Evolutionary conservation across 768 basidiomycete genomes (phyloP), one percentile per base, ranked within the genome.

Genomic region (Piloderma croceum): DNA sequence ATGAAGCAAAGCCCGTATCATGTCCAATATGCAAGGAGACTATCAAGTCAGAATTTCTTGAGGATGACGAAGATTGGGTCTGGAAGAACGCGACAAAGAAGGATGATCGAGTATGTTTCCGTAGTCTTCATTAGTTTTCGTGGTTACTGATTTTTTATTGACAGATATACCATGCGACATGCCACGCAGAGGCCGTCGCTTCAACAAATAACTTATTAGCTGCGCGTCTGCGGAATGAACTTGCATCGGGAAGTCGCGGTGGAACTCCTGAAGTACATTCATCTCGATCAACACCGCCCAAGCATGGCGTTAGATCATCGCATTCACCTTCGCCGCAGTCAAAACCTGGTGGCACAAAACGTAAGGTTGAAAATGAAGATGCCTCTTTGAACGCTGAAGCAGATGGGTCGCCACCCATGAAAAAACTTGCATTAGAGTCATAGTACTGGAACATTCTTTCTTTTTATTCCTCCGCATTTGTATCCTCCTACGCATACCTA

Each of bases 21-120:
- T 99, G 94, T 71, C 91, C 92, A 19, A 88, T 99, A 51, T 99
- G 96, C 78, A 96, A 94, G 70, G 94, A 99, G 63, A 63, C 61
- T 41, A 73, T 97, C 61, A 88, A 90, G 69, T 79, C 82, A 49
- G 94, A 96, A 67, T 98, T 88, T 59, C 62, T 82, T 42, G 91
- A 97, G 58, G 93, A 96, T 35, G 91, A 93, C 45, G 94, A 97
- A 66, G 94, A 96, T 45, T 98, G 93, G 93, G 85, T 96, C 10
- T 99, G 91, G 91, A 79, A 76, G 57, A 94, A 99, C 56, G 90
- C 93, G 0, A 71, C 90, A 15, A 77, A 72, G 61, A 81, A 83
- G 45, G 89, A 94, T 48, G 86, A 85, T 42, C 77, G 76, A 69
- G 91, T 91, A 59, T 40, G 81, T 65, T n/a, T 19, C 37, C 44